Percentiles rank a stretch among this genome's conserved stretches.
phyloP scores from a whole-genome alignment of 352 stramenopile species.

The Sclerospora graminicola region DNA sequence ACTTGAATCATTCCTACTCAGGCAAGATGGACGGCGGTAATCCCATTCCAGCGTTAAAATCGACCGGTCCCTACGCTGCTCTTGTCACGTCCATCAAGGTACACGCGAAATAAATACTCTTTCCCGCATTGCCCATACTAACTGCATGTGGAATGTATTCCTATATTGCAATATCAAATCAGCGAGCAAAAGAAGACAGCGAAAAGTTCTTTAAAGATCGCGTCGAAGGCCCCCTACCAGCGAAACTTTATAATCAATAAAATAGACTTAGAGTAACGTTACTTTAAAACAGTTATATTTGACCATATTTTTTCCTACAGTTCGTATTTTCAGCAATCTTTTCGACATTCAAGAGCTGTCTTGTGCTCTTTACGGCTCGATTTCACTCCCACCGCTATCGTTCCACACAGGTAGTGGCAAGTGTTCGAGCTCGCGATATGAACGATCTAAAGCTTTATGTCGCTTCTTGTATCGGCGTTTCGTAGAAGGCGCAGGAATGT shows the following conservation, averaged over 20 bases:
- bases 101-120: no score
- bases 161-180: no score
- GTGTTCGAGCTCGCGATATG: slow-evolving; percentile 56
- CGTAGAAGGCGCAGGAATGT: slow-evolving; percentile 16
- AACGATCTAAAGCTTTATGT: slow-evolving; percentile 30
- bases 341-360: no score
- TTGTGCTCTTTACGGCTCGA: slow-evolving; percentile 8
- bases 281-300: neutral
- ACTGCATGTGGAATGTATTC: no score
- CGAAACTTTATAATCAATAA: slow-evolving; percentile 56
- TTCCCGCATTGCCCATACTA: no score
- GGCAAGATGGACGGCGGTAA: slow-evolving; percentile 57
- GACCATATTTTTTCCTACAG: neutral
- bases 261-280: no score
- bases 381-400: slow-evolving; percentile 26
- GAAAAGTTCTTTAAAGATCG: slow-evolving; percentile 74
- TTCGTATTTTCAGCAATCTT: no score
- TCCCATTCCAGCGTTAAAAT: slow-evolving; percentile 56
- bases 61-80: slow-evolving; percentile 48
- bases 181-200: slow-evolving; percentile 75
- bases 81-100: slow-evolving; percentile 74
- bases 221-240: slow-evolving; percentile 61
- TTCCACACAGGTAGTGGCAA: slow-evolving; percentile 42
- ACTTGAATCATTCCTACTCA: slow-evolving; percentile 58
- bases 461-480: slow-evolving; percentile 52